Evolutionary conservation across 2,329 filamentous ascomycete species (phyloP), one percentile per base, ranked within the genome.

Genomic region (Penicillium hesseltinei): DNA sequence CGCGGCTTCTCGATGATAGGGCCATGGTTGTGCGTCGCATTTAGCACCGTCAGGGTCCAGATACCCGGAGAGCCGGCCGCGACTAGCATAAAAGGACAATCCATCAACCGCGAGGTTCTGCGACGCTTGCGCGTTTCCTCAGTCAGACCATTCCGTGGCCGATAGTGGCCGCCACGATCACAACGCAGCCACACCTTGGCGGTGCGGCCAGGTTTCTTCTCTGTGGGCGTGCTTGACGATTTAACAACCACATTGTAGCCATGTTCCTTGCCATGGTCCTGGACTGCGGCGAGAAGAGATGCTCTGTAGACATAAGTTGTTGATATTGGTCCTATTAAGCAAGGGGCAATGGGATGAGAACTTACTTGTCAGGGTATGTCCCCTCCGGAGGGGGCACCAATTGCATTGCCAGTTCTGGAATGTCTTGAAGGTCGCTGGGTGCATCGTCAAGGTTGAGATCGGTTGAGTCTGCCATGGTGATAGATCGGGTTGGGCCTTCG

Each of bases 191-290:
- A 78, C 9, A 78, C 71, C 48, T 78, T 78, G 36, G 75, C 75
- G 2, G 74, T 76, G 11, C 76, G 73, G 31, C 75, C 75, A 7
- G 76, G 75, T 50, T 78, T 78, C 63, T 77, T 77, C 54, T 77
- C 75, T 6, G 75, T 78, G 7, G 76, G 75, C 1, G 73, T 77
- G 58, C 75, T 77, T 19, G 76, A 78, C n/a, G 76, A 77, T 51
- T 78, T 78, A 49, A 78, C 74, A 9, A 78, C 76, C 25, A 78
- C 71, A 61, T 77, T 77, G 59, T 78, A 78, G 21, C 75, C 75
- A 63, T 78, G 74, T 4, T 70, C 64, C 63, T 77, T 77, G 31
- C 73, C 74, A 60, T 77, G 75, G 10, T 69, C 70, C 57, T 78
- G 75, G 25, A 78, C 75, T 13, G 75, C 70, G 4, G 73, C 66